These are phyloP conservation scores for Oryza meridionalis DNA, from an alignment of 176 grass and related monocot genomes.

Conservation along the genomic window DNA sequence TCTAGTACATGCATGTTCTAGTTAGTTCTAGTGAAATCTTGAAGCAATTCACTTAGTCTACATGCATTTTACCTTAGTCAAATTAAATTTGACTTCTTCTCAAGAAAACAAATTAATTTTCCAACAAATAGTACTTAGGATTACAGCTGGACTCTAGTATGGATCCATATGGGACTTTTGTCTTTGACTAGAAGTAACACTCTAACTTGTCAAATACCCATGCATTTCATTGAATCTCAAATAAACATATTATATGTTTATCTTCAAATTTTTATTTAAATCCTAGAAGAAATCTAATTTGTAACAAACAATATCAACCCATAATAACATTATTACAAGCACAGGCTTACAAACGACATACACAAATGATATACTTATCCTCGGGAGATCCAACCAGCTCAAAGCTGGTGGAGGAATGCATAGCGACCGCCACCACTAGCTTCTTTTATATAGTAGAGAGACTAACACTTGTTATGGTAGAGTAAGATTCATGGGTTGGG, in stretches of 20 bases:
- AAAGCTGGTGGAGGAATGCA: background rate
- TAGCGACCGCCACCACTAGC: background rate
- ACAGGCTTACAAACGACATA: background rate
- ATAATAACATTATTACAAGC: background rate
- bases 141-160: background rate
- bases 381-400: background rate
- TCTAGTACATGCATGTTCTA: too few relatives aligned
- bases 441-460: background rate
- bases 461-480: background rate
- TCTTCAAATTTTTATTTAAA: background rate
- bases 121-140: too few relatives aligned
- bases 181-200: background rate
- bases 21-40: too few relatives aligned
- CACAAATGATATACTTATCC: background rate
- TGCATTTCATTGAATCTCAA: background rate
- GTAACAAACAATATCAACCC: background rate
- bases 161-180: background rate
- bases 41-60: too few relatives aligned
- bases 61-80: too few relatives aligned
- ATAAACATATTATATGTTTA: background rate
- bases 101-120: too few relatives aligned
- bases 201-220: background rate
- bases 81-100: too few relatives aligned
- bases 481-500: slow-evolving; percentile 6
- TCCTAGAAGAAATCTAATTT: background rate